Evolutionary conservation across 345 rosid species (phyloP), one percentile per base, ranked within the genome.

Genomic region (Linum usitatissimum): DNA sequence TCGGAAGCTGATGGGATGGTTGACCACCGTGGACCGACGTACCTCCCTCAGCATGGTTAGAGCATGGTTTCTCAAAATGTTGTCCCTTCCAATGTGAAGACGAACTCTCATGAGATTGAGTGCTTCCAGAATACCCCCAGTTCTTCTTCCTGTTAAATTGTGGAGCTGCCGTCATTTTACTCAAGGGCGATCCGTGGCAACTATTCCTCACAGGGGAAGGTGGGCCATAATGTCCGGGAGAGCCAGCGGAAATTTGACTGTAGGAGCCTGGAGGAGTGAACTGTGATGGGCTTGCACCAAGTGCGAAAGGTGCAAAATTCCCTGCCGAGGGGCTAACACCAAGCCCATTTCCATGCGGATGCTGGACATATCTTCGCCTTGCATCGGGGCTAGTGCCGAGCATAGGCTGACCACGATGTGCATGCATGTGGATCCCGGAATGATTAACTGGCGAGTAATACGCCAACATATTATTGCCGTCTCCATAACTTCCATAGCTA

Each of bases 161-260:
- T 63, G 87, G 73, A 71, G 74, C 79, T 62, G 91, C 84, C 68
- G 91, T 83, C 79, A 81, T 68, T 76, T 94, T 94, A 59, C 96
- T 94, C 34, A 94, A 73, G 38, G 99, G 96, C 63, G 99, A 94
- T 60, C 97, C 97, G 63, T 90, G 96, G 70, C 79, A 74, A 79
- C 85, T 84, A 73, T 79, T 86, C 76, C 97, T 85, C 68, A 81
- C 99, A 0, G 96, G 97, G 63, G 99, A 94, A 21, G 93, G 77
- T 23, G 99, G 96, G 30, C 96, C 99, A 81, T 86, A 90, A 69
- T 88, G 92, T 59, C 97, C 96, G 66, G 96, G 95, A 76, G 97
- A 87, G 54, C 97, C 87, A 71, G 72, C 61, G 40, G 90, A 76
- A 70, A 76, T 70, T 57, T 86, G 95, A 78, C 77, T 56, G 66